Conservation (phyloP, 2,329 filamentous ascomycete species). For the Colletotrichum tabaci region DNA sequence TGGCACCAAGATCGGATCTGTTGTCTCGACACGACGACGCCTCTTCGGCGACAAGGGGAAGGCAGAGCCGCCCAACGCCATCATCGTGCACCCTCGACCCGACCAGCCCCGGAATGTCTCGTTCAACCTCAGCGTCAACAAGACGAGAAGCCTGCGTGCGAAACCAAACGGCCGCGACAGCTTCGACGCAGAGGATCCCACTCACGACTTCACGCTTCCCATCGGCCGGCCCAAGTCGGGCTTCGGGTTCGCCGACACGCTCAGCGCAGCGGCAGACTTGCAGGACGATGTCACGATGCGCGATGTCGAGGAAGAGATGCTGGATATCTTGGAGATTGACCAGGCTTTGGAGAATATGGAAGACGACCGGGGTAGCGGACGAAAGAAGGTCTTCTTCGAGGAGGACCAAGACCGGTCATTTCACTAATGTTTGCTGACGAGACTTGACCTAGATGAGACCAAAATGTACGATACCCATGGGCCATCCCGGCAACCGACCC, state of each 20-base stretch:
- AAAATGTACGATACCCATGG: conserved; percentile 58
- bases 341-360: conserved; percentile 71
- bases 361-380: conserved; percentile 61
- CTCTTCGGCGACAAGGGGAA: conserved; percentile 49
- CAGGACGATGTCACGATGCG: conserved; percentile 64
- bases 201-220: conserved; percentile 45
- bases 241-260: conserved; percentile 66
- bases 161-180: conserved; percentile 31
- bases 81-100: conserved; percentile 68
- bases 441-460: conserved; percentile 33
- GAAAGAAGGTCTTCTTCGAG: conserved; percentile 69
- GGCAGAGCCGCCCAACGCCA: conserved; percentile 63
- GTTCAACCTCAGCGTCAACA: conserved; percentile 67
- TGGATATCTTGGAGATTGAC: conserved; percentile 78
- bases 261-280: conserved; percentile 68
- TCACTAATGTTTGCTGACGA: conserved; percentile 39
- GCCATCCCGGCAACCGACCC: conserved; percentile 17
- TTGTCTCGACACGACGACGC: conserved; percentile 50
- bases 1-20: conserved; percentile 58
- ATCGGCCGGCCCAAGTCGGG: conserved; percentile 54
- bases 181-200: conserved; percentile 34
- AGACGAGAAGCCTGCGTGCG: conserved; percentile 44
- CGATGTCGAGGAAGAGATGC: conserved; percentile 72
- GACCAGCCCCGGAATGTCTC: conserved; percentile 56
- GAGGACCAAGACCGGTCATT: conserved; percentile 45